These are phyloP conservation scores for Fusarium sarcochroum DNA, from an alignment of 2,329 filamentous ascomycete genomes.

Conservation along the genomic window DNA sequence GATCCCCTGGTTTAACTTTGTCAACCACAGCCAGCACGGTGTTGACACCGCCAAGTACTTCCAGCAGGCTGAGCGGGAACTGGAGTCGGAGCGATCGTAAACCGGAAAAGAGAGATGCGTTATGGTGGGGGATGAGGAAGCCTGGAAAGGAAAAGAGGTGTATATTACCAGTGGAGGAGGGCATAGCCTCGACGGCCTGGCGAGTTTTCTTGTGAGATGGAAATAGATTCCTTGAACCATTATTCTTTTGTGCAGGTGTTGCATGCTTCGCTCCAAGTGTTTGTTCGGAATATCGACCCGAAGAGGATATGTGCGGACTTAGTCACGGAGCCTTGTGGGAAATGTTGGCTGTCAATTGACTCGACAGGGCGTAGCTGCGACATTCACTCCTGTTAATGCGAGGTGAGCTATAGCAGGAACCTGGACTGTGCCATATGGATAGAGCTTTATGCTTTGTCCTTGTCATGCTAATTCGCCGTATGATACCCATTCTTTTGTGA, in stretches of 20 bases:
- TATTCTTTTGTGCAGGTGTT: neutral
- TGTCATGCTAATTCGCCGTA: neutral
- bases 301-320: neutral
- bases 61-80: conserved; percentile 91
- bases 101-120: neutral
- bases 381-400: neutral
- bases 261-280: neutral
- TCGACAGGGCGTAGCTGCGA: neutral
- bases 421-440: no score
- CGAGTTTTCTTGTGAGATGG: conserved; percentile 42
- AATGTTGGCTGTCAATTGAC: neutral
- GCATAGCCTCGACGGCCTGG: conserved; percentile 39
- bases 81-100: conserved; percentile 77
- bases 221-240: conserved; percentile 44
- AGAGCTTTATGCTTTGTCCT: neutral
- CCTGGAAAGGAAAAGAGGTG: conserved; percentile 35
- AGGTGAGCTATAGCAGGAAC: no score
- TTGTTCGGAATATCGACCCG: neutral
- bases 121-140: neutral
- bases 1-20: conserved; percentile 97
- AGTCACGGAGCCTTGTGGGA: neutral
- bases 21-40: conserved; percentile 95
- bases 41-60: conserved; percentile 99
- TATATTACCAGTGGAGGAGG: conserved; percentile 47
- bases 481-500: no score